phyloP scores from a whole-genome alignment of 805 yeast species.

The Metschnikowia orientalis region DNA sequence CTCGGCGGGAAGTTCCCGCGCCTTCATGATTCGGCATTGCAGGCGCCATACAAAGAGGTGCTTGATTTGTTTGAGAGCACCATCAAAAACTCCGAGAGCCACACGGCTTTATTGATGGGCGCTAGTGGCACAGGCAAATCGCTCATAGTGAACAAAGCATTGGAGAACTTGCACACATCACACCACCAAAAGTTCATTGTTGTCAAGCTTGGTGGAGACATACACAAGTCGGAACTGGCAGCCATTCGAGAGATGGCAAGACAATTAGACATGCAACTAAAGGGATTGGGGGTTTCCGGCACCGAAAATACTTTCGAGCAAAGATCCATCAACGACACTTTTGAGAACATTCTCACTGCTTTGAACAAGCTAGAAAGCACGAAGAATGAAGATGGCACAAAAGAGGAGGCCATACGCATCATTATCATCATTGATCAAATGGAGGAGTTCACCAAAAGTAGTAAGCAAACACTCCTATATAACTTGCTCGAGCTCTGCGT shows the following conservation, averaged over 20 bases:
- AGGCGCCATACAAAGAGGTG: slow-evolving; percentile 45
- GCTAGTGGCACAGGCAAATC: slow-evolving; percentile 79
- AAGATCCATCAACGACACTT: slow-evolving; percentile 55
- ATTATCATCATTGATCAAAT: slow-evolving; percentile 81
- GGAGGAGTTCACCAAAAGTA: slow-evolving; percentile 67
- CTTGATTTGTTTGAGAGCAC: slow-evolving; percentile 59
- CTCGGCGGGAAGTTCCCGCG: slow-evolving; percentile 11
- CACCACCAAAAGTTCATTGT: slow-evolving; percentile 53
- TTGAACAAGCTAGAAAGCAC: slow-evolving; percentile 38
- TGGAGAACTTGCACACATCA: slow-evolving; percentile 39
- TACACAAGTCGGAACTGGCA: slow-evolving; percentile 67
- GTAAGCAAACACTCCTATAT: slow-evolving; percentile 79
- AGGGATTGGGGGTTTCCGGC: slow-evolving; percentile 14
- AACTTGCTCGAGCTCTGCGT: slow-evolving; percentile 87
- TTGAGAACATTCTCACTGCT: slow-evolving; percentile 51
- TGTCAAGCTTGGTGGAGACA: slow-evolving; percentile 62
- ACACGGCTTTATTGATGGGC: slow-evolving; percentile 76
- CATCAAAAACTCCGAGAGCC: slow-evolving; percentile 65
- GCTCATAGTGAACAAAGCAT: slow-evolving; percentile 52
- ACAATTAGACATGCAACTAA: slow-evolving; percentile 56
- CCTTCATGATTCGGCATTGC: slow-evolving; percentile 10
- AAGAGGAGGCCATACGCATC: slow-evolving; percentile 44
- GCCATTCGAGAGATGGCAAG: slow-evolving; percentile 85
- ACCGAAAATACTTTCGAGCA: slow-evolving; percentile 38
- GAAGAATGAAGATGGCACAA: slow-evolving; percentile 18